phyloP scores from a whole-genome alignment of 768 basidiomycete genomes.

The Mycena haematopus region DNA sequence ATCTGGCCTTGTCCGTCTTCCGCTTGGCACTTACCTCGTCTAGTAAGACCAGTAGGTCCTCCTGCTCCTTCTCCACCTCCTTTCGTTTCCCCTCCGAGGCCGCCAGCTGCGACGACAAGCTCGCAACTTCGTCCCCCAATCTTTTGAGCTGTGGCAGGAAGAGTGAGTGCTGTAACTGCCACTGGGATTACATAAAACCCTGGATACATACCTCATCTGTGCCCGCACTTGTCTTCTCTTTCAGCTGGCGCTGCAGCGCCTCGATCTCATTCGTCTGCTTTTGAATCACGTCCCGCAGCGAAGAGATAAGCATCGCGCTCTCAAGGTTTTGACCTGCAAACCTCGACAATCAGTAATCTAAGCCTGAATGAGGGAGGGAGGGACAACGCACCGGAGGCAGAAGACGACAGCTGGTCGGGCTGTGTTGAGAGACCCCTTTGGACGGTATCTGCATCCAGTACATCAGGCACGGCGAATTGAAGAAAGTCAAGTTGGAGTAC shows the following conservation, averaged over 20 bases:
- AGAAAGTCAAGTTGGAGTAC: constrained; percentile 35
- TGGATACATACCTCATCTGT: constrained; percentile 28
- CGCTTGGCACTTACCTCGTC: constrained; percentile 92
- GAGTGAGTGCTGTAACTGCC: neutral
- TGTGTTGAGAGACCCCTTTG: constrained; percentile 76
- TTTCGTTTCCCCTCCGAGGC: constrained; percentile 68
- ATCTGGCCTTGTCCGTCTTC: constrained; percentile 78
- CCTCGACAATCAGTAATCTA: neutral
- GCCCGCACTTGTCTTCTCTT: constrained; percentile 41
- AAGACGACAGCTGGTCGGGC: constrained; percentile 63
- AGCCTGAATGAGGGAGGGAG: neutral
- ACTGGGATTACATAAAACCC: no score
- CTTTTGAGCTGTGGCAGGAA: constrained; percentile 44
- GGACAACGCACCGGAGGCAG: constrained; percentile 58
- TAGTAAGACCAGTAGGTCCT: constrained; percentile 90
- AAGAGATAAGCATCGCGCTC: constrained; percentile 79
- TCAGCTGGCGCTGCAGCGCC: constrained; percentile 64
- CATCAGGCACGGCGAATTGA: constrained; percentile 3
- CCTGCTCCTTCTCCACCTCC: constrained; percentile 95
- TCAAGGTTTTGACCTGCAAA: constrained; percentile 71
- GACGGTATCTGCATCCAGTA: constrained; percentile 61
- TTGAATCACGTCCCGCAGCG: constrained; percentile 82
- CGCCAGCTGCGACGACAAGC: constrained; percentile 51
- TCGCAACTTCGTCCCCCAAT: constrained; percentile 53
- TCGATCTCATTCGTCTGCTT: constrained; percentile 86